phyloP scores from a whole-genome alignment of 441 rosid species.

The Croton setiger region DNA sequence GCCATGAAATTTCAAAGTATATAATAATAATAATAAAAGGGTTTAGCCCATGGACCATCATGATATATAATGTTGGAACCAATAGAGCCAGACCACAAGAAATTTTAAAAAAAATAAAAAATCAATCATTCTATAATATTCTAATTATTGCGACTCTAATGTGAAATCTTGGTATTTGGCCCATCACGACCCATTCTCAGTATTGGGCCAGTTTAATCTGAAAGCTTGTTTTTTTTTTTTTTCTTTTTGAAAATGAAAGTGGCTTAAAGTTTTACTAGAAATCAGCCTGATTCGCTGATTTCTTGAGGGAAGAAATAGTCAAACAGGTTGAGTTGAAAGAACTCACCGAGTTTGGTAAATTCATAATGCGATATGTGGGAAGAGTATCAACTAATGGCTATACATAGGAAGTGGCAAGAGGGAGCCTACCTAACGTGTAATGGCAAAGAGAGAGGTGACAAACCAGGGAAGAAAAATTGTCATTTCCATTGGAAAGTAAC shows the following conservation, averaged over 20 bases:
- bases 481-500: not conserved
- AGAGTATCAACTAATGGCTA: no score
- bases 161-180: not conserved
- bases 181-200: not conserved
- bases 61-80: not conserved
- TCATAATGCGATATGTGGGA: no score
- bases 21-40: not conserved
- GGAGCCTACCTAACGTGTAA: no score
- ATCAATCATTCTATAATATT: no score
- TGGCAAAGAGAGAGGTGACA: not conserved
- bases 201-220: not conserved
- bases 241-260: no score
- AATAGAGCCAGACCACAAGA: not conserved
- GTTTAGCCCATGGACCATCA: slow-evolving; percentile 14
- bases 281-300: no score
- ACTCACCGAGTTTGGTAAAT: no score
- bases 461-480: not conserved
- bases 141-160: not conserved
- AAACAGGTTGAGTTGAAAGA: no score
- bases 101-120: not conserved
- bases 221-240: no score
- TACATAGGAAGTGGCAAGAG: no score
- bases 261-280: no score
- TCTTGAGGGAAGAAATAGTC: no score
- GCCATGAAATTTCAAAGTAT: not conserved